Evolutionary conservation across 345 rosid species (phyloP).

Genomic region (Ceriops tagal): DNA sequence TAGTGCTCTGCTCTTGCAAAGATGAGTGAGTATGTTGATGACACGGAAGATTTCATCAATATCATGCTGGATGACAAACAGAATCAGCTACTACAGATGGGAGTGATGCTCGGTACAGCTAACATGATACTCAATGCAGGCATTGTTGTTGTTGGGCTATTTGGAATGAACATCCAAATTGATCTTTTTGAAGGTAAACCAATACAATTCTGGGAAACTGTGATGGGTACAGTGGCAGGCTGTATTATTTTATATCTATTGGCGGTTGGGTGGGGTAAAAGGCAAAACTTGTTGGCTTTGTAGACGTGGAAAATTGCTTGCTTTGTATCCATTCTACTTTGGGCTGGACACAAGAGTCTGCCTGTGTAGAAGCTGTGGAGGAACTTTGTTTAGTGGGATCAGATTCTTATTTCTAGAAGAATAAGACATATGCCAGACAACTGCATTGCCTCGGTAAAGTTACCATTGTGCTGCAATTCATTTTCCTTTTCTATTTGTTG

Average conservation of each 20-base stretch:
- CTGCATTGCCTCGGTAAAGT: too few relatives aligned
- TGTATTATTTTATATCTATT: constrained; percentile 30
- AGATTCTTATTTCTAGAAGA: too few relatives aligned
- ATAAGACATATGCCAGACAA: too few relatives aligned
- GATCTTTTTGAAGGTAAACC: constrained; percentile 27
- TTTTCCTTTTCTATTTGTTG: too few relatives aligned
- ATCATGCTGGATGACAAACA: constrained; percentile 56
- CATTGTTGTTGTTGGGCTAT: constrained; percentile 42
- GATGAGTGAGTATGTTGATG: constrained; percentile 53
- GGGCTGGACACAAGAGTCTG: too few relatives aligned
- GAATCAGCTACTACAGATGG: constrained; percentile 51
- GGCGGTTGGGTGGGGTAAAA: constrained; percentile 45
- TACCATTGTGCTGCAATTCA: too few relatives aligned
- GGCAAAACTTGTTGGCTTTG: constrained; percentile 32
- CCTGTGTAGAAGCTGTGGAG: too few relatives aligned
- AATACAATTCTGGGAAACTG: constrained; percentile 39
- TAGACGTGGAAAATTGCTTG: constrained; percentile 12
- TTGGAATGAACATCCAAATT: constrained; percentile 49
- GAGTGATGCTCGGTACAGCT: constrained; percentile 44
- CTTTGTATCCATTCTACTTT: too few relatives aligned
- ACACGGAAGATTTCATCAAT: constrained; percentile 57
- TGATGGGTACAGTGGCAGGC: constrained; percentile 28
- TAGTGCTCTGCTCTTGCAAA: constrained; percentile 7
- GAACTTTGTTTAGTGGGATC: too few relatives aligned
- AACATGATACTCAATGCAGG: constrained; percentile 47